Base-by-base conservation (phyloP, 2,329 filamentous ascomycete genomes). In the Epichloe sp. region DNA sequence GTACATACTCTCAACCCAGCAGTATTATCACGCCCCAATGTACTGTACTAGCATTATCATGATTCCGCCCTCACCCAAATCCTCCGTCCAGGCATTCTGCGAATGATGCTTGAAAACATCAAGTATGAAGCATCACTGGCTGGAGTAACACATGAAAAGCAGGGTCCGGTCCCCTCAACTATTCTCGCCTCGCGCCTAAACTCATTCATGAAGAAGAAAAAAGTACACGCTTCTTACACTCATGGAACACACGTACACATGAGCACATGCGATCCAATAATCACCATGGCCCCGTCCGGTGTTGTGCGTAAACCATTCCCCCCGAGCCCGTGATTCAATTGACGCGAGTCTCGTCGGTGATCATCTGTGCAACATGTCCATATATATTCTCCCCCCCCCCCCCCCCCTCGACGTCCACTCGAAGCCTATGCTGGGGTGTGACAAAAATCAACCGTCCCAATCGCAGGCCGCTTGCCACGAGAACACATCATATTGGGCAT, bases 311-410 rank as follows among this genome's bases (percentile, higher is more conserved):
- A 12, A 44, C 15, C 43, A 17, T 26, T 2, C 5, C 10, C 14
- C 35, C 44, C 8, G 19, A 34, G 5, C 63, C 15, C 23, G 21
- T 47, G 41, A 43, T 36, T 47, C 14, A 60, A 61, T 2, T 64
- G 58, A 60, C 36, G 15, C 26, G 35, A 31, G 36, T 40, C 34
- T 35, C 48, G 40, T 49, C 19, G 23, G 23, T 46, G 43, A 46
- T 17, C 40, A 10, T 40, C 23, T 45, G 43, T 50, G 43, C 48
- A 35, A 50, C 48, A 41, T 21, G 26, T 38, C 21, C 36, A 35
- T 46, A 41, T 34, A 35, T 40, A 45, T 26, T 36, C 35, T 23
- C 21, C 14, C 14, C n/a, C 23, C 42, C 35, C 21, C 42, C 35
- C 21, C 14, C 42, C 35, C 21, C 15, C 14, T 11, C 23, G 41